Evolutionary conservation across 108 stramenopile genomes (phyloP), one percentile per base, ranked within the genome.

Genomic region (Conticribra weissflogii): DNA sequence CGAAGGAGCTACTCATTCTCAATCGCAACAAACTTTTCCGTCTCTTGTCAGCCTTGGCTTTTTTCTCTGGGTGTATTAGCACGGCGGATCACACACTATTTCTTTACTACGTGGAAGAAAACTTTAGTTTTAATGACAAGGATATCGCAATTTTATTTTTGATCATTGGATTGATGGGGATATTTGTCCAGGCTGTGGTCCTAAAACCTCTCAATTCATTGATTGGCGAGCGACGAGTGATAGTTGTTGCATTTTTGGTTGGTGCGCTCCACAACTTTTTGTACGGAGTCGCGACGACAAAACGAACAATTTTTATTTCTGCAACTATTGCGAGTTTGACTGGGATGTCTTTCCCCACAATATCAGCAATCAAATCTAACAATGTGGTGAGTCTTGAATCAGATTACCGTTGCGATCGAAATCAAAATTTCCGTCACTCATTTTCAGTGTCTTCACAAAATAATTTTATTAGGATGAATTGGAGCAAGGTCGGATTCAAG

Each of bases 401-500:
- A n/a, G n/a, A n/a, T n/a, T n/a, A n/a, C n/a, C n/a, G n/a, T n/a
- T n/a, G n/a, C n/a, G n/a, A n/a, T n/a, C n/a, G n/a, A n/a, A n/a
- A n/a, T n/a, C n/a, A n/a, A n/a, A n/a, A n/a, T n/a, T n/a, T n/a
- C n/a, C n/a, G n/a, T n/a, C n/a, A n/a, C n/a, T n/a, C n/a, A n/a
- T n/a, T n/a, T n/a, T n/a, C n/a, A n/a, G n/a, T n/a, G n/a, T n/a
- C n/a, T n/a, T n/a, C n/a, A n/a, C n/a, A n/a, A n/a, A n/a, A n/a
- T n/a, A n/a, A n/a, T n/a, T n/a, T n/a, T n/a, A n/a, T n/a, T 44
- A 71, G 75, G 59, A 79, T 30, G 85, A 82, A 31, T 58, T 71
- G 0, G 93, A 94, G 53, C 93, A 94, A 65, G 93, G 93, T 36
- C 78, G 88, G 23, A 92, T 94, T 32, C 93, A 94, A 82, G 93